phyloP scores from a whole-genome alignment of 306 rosid species.

The Trifolium repens region DNA sequence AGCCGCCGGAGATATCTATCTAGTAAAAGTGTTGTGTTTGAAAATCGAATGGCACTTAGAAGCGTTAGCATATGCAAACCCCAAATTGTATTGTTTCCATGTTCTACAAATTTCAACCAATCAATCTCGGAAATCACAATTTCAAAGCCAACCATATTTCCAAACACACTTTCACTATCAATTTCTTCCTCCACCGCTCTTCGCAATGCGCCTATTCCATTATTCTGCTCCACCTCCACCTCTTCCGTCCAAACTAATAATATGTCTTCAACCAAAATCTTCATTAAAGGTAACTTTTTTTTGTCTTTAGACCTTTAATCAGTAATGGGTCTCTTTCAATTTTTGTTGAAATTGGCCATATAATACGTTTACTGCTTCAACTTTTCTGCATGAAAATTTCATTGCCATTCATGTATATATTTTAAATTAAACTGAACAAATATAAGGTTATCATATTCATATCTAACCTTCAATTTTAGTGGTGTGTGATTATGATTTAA shows the following conservation, averaged over 20 bases:
- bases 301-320: background rate
- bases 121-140: background rate
- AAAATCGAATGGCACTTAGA: slow-evolving; percentile 21
- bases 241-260: slow-evolving; percentile 18
- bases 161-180: slow-evolving; percentile 30
- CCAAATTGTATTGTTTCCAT: slow-evolving; percentile 13
- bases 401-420: no score
- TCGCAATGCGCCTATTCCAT: slow-evolving; percentile 12
- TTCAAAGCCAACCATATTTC: background rate
- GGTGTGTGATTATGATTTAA: no score
- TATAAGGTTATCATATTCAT: no score
- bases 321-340: background rate
- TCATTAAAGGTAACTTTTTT: slow-evolving; percentile 51
- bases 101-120: slow-evolving; percentile 15
- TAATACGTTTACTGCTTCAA: background rate
- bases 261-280: slow-evolving; percentile 31
- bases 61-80: background rate
- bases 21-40: no score
- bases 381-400: background rate
- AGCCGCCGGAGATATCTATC: no score
- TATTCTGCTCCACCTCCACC: slow-evolving; percentile 23
- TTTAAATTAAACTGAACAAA: no score
- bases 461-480: no score
- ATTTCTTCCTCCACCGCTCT: slow-evolving; percentile 19
- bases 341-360: background rate